These are phyloP conservation scores for Postia placenta DNA, from an alignment of 768 basidiomycete genomes.

Conservation along the genomic window DNA sequence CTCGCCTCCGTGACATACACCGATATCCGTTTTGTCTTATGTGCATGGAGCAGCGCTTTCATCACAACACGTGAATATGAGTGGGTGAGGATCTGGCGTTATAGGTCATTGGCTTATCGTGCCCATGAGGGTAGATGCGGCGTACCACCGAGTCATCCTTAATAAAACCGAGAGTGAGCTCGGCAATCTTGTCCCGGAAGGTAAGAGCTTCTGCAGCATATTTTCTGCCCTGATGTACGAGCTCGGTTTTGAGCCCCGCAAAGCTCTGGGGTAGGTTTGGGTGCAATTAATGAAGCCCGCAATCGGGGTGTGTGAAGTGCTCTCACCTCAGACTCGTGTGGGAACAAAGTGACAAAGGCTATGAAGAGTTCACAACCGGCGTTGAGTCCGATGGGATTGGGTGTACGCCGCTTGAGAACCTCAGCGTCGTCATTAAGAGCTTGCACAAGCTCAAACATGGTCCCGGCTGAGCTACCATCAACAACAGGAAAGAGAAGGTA, in stretches of 20 bases:
- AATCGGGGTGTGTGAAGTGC: not conserved
- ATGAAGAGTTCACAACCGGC: constrained; percentile 92
- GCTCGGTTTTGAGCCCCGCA: constrained; percentile 72
- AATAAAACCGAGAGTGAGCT: constrained; percentile 86
- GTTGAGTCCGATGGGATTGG: constrained; percentile 78
- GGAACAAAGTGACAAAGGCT: constrained; percentile 80
- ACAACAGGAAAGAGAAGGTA: constrained; percentile 1
- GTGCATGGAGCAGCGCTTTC: constrained; percentile 85
- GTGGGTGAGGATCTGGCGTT: constrained; percentile 84
- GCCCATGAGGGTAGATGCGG: constrained; percentile 13
- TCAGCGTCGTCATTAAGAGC: constrained; percentile 75
- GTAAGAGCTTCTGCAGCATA: constrained; percentile 76
- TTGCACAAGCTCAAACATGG: constrained; percentile 88
- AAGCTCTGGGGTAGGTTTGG: constrained; percentile 75
- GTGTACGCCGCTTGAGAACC: constrained; percentile 50
- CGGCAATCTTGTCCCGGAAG: constrained; percentile 86
- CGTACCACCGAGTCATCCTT: constrained; percentile 86
- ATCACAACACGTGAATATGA: constrained; percentile 96
- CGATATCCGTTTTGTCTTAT: constrained; percentile 87
- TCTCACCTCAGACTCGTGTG: constrained; percentile 74
- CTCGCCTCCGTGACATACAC: constrained; percentile 97
- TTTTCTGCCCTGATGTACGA: constrained; percentile 73
- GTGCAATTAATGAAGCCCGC: constrained; percentile 2
- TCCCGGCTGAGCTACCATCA: constrained; percentile 51
- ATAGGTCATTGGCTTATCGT: constrained; percentile 12